Evolutionary conservation across 306 rosid genomes (phyloP), one percentile per base, ranked within the genome.

Genomic region (Castanea mollissima): DNA sequence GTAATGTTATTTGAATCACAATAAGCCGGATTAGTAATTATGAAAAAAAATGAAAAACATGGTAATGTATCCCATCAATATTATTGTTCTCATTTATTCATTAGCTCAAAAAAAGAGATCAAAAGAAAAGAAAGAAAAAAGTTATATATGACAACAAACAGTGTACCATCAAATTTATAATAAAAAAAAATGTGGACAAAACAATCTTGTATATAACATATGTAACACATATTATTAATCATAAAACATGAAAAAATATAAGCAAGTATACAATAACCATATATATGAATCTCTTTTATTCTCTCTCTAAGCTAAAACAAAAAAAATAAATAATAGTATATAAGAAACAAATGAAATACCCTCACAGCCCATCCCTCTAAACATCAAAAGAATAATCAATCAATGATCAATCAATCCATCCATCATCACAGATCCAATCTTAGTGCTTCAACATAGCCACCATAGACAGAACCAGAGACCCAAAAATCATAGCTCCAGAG

Each of bases 401-500:
- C 35, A 27, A 13, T 38, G 46, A 38, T 38, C 46, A 38, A 38
- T 38, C 46, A 7, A 38, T 38, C 46, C 46, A 38, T 38, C 6
- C 46, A 58, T 60, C 76, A 5, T 60, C 76, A 5, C 18, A 54
- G 23, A 54, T 54, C 18, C 38, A 0, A 13, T 16, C 41, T 57
- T 34, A 65, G 51, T 80, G 80, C 83, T 79, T 84, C 41, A 76
- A 82, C 31, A 80, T 57, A 10, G 85, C 85, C 0, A 80, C 54
- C 67, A 79, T 27, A 44, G 87, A 83, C 4, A 83, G 12, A 38
- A 78, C 71, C 67, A 76, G n/a, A 20, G 87, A 89, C 58, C 80
- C 81, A 49, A 60, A 83, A 18, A 88, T 34, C 77, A 85, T 7
- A 2, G 84, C 75, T n/a, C 84, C 73, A 0, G 92, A 91, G 54